Evolutionary conservation across 495 filamentous ascomycete species (phyloP).

Genomic region (Penicillium ucsense): DNA sequence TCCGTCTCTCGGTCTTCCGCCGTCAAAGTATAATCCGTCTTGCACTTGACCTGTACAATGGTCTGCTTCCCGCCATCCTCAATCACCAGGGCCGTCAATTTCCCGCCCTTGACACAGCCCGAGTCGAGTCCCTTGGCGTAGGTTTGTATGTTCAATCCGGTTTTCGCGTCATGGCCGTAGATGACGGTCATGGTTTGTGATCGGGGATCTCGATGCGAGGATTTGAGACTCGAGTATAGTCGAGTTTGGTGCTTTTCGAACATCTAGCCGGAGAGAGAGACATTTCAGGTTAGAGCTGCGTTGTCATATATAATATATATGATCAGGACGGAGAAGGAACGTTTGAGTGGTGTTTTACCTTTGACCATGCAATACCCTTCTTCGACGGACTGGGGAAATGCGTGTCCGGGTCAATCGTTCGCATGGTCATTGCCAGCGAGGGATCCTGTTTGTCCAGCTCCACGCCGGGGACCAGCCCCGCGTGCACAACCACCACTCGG

Average conservation of each 20-base stretch:
- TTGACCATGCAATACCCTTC: conserved; percentile 57
- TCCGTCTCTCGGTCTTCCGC: neutral
- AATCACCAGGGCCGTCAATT: conserved; percentile 69
- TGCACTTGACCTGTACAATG: conserved; percentile 28
- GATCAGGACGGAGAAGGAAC: no score
- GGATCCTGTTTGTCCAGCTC: conserved; percentile 67
- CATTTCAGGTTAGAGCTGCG: neutral
- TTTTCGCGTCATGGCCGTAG: conserved; percentile 80
- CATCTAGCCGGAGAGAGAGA: conserved; percentile 19
- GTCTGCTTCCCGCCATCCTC: conserved; percentile 35
- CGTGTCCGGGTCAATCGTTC: conserved; percentile 56
- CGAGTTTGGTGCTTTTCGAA: conserved; percentile 50
- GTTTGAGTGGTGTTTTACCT: conserved; percentile 35
- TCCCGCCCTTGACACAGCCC: conserved; percentile 64
- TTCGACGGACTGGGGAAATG: conserved; percentile 48
- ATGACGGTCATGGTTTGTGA: conserved; percentile 46
- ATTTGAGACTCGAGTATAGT: conserved; percentile 14
- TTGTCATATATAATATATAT: no score
- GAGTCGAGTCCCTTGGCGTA: conserved; percentile 83
- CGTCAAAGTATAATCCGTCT: conserved; percentile 9
- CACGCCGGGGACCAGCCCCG: conserved; percentile 67
- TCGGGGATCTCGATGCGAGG: conserved; percentile 8
- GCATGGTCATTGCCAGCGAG: conserved; percentile 83
- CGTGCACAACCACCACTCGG: conserved; percentile 70
- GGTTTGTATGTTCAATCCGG: conserved; percentile 52